Evolutionary conservation across 73 alveolate genomes (phyloP).

Genomic region (Tetrahymena borealis): DNA sequence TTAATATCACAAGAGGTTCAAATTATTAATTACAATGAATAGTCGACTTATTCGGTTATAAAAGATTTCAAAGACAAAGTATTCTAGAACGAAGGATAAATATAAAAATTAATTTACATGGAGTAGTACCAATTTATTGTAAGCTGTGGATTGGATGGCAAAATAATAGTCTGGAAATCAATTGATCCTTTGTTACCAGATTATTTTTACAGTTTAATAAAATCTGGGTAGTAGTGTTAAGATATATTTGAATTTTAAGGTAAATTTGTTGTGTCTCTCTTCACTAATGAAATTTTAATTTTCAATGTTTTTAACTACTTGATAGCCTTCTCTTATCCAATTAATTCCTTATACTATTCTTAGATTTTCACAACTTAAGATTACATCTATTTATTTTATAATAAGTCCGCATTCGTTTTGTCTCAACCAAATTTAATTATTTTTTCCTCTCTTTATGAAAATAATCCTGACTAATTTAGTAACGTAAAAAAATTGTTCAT

Average conservation of each 20-base stretch:
- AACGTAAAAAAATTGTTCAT: neutral
- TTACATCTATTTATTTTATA: neutral
- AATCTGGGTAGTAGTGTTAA: neutral
- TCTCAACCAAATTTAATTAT: neutral
- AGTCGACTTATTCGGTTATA: neutral
- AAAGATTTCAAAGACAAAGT: neutral
- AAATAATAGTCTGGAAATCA: neutral
- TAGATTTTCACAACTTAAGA: neutral
- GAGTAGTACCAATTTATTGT: neutral
- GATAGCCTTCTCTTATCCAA: neutral
- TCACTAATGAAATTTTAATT: neutral
- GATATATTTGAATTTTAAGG: neutral
- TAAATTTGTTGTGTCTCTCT: neutral
- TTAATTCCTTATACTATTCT: neutral
- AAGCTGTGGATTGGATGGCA: neutral
- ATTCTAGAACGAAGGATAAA: neutral
- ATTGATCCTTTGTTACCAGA: neutral
- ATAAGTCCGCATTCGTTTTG: neutral
- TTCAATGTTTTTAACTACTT: neutral
- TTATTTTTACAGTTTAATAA: neutral
- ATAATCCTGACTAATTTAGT: neutral
- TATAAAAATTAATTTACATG: neutral
- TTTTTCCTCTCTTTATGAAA: neutral
- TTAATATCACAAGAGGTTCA: neutral
- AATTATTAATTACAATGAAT: neutral